phyloP scores from a whole-genome alignment of 1,284 basidiomycete genomes.

The Rhodotorula mucilaginosa region DNA sequence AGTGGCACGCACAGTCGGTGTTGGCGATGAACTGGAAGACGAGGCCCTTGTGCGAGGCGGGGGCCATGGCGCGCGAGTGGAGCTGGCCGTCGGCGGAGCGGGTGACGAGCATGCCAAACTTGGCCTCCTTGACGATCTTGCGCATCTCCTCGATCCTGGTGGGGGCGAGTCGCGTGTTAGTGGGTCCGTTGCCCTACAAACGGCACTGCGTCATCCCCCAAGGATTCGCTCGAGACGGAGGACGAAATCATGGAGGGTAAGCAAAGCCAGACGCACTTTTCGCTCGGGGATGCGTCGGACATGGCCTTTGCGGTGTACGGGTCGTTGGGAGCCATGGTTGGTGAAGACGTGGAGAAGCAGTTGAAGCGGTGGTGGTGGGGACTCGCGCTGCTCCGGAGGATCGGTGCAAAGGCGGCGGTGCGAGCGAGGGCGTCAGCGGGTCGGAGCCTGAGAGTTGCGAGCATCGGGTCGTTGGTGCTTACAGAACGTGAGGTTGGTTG shows the following conservation, averaged over 20 bases:
- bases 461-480: not conserved
- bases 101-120: conserved; percentile 73
- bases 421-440: not conserved
- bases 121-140: conserved; percentile 33
- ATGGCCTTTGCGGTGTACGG: conserved; percentile 41
- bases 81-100: conserved; percentile 69
- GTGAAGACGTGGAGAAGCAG: not conserved
- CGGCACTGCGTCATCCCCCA: not conserved
- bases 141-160: conserved; percentile 20
- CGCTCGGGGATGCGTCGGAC: conserved; percentile 26
- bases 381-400: not conserved
- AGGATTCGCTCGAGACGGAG: not conserved
- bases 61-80: conserved; percentile 68
- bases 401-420: not conserved
- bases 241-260: not conserved
- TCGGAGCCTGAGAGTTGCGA: conserved; percentile 8
- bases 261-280: conserved; percentile 10
- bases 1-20: conserved; percentile 54
- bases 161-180: not conserved
- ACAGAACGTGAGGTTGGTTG: not conserved
- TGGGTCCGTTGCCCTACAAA: not conserved
- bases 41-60: conserved; percentile 39
- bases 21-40: conserved; percentile 72
- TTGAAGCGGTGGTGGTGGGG: not conserved
- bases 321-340: conserved; percentile 25